phyloP scores from a whole-genome alignment of 2,329 filamentous ascomycete species.

The Aspergillus sp. region DNA sequence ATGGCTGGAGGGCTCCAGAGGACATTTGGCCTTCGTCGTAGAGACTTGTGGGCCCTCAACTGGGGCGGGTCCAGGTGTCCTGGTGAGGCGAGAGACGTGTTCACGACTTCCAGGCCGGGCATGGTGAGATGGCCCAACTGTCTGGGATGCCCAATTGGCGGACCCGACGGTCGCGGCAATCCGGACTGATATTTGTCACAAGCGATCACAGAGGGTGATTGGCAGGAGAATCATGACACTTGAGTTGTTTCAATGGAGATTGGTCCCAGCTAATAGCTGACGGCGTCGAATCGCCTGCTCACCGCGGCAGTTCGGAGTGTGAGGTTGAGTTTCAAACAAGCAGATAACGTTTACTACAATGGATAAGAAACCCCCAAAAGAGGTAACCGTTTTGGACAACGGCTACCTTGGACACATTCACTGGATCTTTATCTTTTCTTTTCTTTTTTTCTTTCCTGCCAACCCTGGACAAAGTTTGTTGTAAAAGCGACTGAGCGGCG shows the following conservation, averaged over 20 bases:
- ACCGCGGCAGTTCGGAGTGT: too few species aligned
- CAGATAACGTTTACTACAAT: too few species aligned
- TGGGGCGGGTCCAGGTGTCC: conserved; percentile 31
- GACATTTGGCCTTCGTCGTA: conserved; percentile 40
- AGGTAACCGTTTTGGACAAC: too few species aligned
- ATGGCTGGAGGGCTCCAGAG: conserved; percentile 24
- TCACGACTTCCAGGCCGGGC: conserved; percentile 34
- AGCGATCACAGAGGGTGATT: conserved; percentile 12
- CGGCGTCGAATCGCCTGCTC: conserved; percentile 17
- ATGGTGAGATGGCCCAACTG: conserved; percentile 28
- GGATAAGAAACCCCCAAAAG: too few species aligned
- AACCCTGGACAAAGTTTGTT: background rate
- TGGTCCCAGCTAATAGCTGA: conserved; percentile 14
- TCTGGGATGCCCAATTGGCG: conserved; percentile 10
- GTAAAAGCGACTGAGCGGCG: background rate
- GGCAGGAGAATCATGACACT: conserved; percentile 22
- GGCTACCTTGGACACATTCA: too few species aligned
- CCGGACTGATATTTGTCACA: conserved; percentile 9
- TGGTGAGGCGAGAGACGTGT: conserved; percentile 30
- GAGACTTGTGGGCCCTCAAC: conserved; percentile 45
- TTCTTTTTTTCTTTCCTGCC: background rate
- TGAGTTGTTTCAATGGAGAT: conserved; percentile 22
- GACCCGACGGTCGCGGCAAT: background rate
- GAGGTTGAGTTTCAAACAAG: too few species aligned
- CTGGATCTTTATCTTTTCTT: background rate